Evolutionary conservation across 495 filamentous ascomycete genomes (phyloP), one percentile per base, ranked within the genome.

Genomic region (Gamarada debralockiae): DNA sequence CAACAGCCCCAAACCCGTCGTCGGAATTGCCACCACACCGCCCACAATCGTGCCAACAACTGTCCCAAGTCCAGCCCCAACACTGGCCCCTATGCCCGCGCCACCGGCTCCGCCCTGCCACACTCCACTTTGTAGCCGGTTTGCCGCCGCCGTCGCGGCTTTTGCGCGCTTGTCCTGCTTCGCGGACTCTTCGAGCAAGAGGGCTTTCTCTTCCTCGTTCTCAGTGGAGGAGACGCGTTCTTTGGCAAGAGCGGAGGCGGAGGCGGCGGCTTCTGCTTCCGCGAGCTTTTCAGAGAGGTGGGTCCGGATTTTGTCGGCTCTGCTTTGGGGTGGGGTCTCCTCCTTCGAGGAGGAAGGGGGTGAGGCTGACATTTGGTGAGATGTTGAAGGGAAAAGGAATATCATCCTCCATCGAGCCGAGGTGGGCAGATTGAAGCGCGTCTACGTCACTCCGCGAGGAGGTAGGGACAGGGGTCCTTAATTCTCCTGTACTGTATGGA

Each of bases 41-140:
- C 62, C 61, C 17, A 70, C 66, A 25, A 70, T 34, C 36, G 61
- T 59, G 12, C 67, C 66, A 6, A 70, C 62, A 7, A 61, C 62
- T 9, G 64, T 44, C 18, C 67, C 67, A 10, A 68, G 41, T 8
- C 67, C 66, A 7, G 58, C 44, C 5, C 66, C 66, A 6, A 70
- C 58, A 2, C 65, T 65, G 27, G 60, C 64, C 8, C 65, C 65
- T 43, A 70, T 67, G 2, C 67, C 67, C 29, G 66, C 67, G 1
- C 67, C 67, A 4, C 60, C 52, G 1, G 61, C 66, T 1, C 66
- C 65, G 8, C 66, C 67, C 53, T 70, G 65, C 65, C 66, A 48
- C 56, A 63, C 65, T n/a, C 67, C 67, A 22, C 53, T 59, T 60
- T 70, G 65, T 39, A 70, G 57, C 15, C 67, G 50, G 40, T 66